Conservation (phyloP, 2,329 filamentous ascomycete species). For the Aureobasidium sp. region DNA sequence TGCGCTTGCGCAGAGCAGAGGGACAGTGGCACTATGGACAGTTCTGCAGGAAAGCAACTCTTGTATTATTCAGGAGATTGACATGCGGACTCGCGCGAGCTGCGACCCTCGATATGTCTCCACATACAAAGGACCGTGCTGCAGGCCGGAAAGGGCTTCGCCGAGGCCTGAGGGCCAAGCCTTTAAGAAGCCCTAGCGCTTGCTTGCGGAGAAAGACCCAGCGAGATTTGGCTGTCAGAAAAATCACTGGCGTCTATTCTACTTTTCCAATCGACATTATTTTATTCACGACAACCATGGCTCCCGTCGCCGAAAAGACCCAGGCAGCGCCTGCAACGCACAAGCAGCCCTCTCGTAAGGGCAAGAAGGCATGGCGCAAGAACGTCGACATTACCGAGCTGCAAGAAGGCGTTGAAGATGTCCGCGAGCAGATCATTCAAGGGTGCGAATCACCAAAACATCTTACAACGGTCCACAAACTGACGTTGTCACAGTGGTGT, state of each 20-base stretch:
- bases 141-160: constrained; percentile 6
- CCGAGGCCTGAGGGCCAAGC: not conserved
- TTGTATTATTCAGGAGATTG: constrained; percentile 6
- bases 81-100: constrained; percentile 1
- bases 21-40: not conserved
- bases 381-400: constrained; percentile 91
- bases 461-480: not conserved
- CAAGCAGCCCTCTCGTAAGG: constrained; percentile 87
- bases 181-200: not conserved
- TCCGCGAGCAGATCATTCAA: constrained; percentile 84
- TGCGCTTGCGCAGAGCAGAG: not conserved
- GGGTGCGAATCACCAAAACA: constrained; percentile 48
- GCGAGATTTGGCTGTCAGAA: not conserved
- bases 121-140: not conserved
- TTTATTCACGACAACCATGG: not conserved
- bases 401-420: constrained; percentile 68
- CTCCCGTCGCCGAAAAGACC: not conserved
- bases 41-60: not conserved
- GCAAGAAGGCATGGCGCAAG: constrained; percentile 98
- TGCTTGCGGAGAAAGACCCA: not conserved
- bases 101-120: constrained; percentile 4
- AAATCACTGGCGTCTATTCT: not conserved
- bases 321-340: constrained; percentile 61
- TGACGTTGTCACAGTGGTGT: constrained; percentile 55
- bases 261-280: not conserved